Conservation (phyloP, 495 filamentous ascomycete genomes). For the Rusavskia elegans region DNA sequence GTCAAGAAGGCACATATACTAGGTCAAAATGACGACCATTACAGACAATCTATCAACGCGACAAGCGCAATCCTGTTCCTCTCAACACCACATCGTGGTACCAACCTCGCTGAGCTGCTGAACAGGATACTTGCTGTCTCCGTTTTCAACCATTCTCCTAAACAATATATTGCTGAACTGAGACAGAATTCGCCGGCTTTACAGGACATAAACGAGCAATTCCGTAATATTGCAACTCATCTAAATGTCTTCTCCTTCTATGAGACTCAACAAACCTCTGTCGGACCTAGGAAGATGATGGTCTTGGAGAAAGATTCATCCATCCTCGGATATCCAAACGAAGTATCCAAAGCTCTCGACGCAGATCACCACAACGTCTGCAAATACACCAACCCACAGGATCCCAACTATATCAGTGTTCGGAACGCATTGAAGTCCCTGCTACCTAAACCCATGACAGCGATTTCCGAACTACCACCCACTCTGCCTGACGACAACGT, state of each 20-base stretch:
- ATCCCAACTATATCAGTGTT: conserved; percentile 27
- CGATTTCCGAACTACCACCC: too few species aligned
- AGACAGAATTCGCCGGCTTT: conserved; percentile 17
- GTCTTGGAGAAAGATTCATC: conserved; percentile 31
- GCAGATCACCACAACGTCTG: conserved; percentile 34
- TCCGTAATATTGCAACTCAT: conserved; percentile 22
- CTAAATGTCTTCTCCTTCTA: conserved; percentile 31
- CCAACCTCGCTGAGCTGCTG: conserved; percentile 23
- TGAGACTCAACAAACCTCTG: conserved; percentile 23
- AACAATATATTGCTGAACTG: conserved; percentile 30
- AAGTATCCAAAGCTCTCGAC: conserved; percentile 23
- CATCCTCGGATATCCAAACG: conserved; percentile 26
- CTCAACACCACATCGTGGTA: conserved; percentile 33
- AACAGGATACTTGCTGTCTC: conserved; percentile 17
- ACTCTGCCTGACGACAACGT: background rate
- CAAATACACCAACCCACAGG: conserved; percentile 25
- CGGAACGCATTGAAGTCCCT: conserved; percentile 19
- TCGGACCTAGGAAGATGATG: conserved; percentile 18
- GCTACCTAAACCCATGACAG: background rate
- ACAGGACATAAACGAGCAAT: conserved; percentile 32
- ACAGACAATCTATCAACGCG: conserved; percentile 18
- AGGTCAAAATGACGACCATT: conserved; percentile 23
- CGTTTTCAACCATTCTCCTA: conserved; percentile 14
- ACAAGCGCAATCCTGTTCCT: conserved; percentile 29
- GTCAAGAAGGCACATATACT: conserved; percentile 28